Base-by-base conservation (phyloP, 2,329 filamentous ascomycete species). In the Penicillium verrucosum region DNA sequence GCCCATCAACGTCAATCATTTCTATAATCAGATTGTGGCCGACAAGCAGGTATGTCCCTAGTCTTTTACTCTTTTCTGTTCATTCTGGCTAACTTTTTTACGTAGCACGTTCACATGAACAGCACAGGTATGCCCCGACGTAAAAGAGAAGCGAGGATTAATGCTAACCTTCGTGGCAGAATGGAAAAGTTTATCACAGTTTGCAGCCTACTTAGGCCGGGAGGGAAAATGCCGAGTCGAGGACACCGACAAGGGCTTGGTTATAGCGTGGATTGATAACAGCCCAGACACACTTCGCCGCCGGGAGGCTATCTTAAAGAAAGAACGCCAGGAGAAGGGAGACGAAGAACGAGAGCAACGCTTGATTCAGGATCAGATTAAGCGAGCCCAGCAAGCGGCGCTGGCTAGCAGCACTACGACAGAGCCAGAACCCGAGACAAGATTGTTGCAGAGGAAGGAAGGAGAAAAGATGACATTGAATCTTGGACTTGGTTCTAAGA, bases 1-100 rank as follows among this genome's bases (percentile, higher is more conserved):
- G 74, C 84, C 86, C 66, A 86, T 97, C 1, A 84, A 92, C 34
- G 85, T 92, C 50, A 99, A 99, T 69, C 87, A 90, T 60, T 97
- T 97, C 73, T 99, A 99, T 75, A 91, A 97, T 72, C 88, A 92
- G 69, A 94, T 96, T 68, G 97, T 97, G 65, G 82, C 85, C 16
- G 88, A 93, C 56, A 52, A 56, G 14, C 48, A 69, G 30, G 44
- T 46, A 46, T 25, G 44, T 46, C 14, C 4, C 5, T 46, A 3
- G 5, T 4, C 25, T 25, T 34, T 1, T 21, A 23, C 21, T 25
- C 1, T 25, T 36, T 25, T 25, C 9, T 36, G 9, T 4, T 23
- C 21, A 8, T 12, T 36, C 30, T 46, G 5, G 21, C 44, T 46
- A n/a, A 46, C 14, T 25, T 12, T 25, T 3, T 23, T 21, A 21